Conservation (phyloP, 352 stramenopile genomes). For the Phytophthora cactorum region DNA sequence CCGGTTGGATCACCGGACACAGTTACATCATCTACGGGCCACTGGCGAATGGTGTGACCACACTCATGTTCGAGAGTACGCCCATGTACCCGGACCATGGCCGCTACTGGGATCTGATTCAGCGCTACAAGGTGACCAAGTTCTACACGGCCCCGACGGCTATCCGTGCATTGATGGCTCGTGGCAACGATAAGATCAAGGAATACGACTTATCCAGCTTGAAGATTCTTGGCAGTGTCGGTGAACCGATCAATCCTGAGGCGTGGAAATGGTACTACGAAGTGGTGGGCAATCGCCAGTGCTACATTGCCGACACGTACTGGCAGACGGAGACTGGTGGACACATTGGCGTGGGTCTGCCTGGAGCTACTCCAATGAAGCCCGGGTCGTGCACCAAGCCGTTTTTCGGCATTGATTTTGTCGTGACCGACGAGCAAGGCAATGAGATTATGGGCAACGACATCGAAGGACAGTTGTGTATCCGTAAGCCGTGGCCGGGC, state of each 20-base stretch:
- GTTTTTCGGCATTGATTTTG: constrained; percentile 96
- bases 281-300: constrained; percentile 88
- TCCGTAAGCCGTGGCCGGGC: constrained; percentile 95
- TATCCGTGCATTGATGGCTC: constrained; percentile 98
- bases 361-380: constrained; percentile 90
- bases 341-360: constrained; percentile 95
- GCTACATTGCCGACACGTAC: constrained; percentile 97
- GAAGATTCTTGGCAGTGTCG: constrained; percentile 96
- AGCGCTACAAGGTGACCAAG: constrained; percentile 97
- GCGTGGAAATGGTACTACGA: constrained; percentile 98
- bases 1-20: constrained; percentile 98
- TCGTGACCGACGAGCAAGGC: constrained; percentile 83
- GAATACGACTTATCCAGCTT: constrained; percentile 82
- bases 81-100: constrained; percentile 96
- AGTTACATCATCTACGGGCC: constrained; percentile 98
- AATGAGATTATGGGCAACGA: constrained; percentile 87
- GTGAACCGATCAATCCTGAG: constrained; percentile 99
- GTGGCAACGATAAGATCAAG: constrained; percentile 91
- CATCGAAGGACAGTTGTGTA: constrained; percentile 95
- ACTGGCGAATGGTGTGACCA: constrained; percentile 96
- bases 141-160: constrained; percentile 95
- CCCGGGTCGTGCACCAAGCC: constrained; percentile 95
- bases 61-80: constrained; percentile 98
- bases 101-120: constrained; percentile 97
- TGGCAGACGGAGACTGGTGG: constrained; percentile 99